Base-by-base conservation (phyloP, 2,329 filamentous ascomycete genomes). In the Piedraia hortae region DNA sequence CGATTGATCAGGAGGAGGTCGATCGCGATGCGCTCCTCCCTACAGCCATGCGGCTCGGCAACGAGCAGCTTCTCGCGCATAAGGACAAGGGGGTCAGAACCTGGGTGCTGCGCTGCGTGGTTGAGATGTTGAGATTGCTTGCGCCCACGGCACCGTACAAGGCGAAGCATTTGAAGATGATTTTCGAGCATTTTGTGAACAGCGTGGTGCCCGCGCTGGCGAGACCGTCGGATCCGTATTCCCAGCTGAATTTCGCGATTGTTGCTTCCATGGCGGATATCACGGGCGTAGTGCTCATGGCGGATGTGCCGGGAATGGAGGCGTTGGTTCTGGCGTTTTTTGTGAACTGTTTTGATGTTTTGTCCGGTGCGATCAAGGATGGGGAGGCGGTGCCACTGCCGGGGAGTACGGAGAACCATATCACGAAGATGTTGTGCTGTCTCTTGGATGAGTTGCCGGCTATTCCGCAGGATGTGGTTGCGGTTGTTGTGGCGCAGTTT, bases 81-180 rank as follows among this genome's bases (percentile, higher is more conserved):
- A 89, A 89, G 50, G 85, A 97, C 45, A 72, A 69, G 32, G 85
- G 85, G 25, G 78, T 97, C 31, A 71, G 73, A 45, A 82, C 85
- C 12, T 90, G 72, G 53, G 63, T 74, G 14, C 68, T 78, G 19
- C 74, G 74, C 38, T 93, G 80, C 43, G 56, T 93, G 28, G 78
- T 91, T 24, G 85, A 97, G 43, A 72, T 97, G 34, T 61, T 97
- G 41, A 70, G 74, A 36, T 59, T 97, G 26, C 90, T 77, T 47
- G 85, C 85, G 13, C 85, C 85, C 1, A 70, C 93, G 54, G 85
- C 85, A 42, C 85, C 85, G 10, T 93, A 89, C 47, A 88, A 77
- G 12, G 65, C 63, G 18, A 65, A 72, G 27, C 80, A 93, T 50
- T 58, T 93, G 30, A 90, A 88, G 77, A 78, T 89, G 48, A 82